Evolutionary conservation across 1,284 basidiomycete species (phyloP).

Genomic region (Peniophora sp.): DNA sequence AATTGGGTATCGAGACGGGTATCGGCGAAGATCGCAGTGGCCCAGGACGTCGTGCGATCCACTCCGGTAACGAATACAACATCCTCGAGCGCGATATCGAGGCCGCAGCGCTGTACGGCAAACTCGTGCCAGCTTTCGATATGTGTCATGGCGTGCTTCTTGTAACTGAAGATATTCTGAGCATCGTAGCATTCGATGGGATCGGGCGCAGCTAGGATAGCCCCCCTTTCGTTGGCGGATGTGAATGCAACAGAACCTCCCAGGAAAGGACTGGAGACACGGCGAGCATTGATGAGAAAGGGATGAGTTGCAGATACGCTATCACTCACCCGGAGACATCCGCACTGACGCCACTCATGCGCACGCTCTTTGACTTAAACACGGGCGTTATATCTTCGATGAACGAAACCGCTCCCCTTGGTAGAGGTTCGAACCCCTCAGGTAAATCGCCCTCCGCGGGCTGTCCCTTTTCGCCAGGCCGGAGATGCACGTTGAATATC

Average conservation of each 20-base stretch:
- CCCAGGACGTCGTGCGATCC: slow-evolving; percentile 4
- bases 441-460: no score
- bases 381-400: no score
- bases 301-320: no score
- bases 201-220: slow-evolving; percentile 3
- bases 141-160: slow-evolving; percentile 2
- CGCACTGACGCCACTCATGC: no score
- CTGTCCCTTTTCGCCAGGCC: no score
- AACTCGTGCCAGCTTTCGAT: slow-evolving; percentile 4
- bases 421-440: no score
- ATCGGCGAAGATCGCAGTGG: slow-evolving; percentile 1
- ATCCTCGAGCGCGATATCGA: slow-evolving; percentile 7
- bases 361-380: no score
- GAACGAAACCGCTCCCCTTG: no score
- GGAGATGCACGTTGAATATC: no score
- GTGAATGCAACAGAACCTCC: neutral
- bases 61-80: slow-evolving; percentile 5
- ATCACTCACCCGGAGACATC: no score
- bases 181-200: neutral
- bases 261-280: neutral
- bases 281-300: no score
- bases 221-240: neutral
- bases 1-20: neutral
- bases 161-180: neutral
- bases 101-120: neutral